Evolutionary conservation across 306 rosid species (phyloP), one percentile per base, ranked within the genome.

Genomic region (Arachis stenosperma): DNA sequence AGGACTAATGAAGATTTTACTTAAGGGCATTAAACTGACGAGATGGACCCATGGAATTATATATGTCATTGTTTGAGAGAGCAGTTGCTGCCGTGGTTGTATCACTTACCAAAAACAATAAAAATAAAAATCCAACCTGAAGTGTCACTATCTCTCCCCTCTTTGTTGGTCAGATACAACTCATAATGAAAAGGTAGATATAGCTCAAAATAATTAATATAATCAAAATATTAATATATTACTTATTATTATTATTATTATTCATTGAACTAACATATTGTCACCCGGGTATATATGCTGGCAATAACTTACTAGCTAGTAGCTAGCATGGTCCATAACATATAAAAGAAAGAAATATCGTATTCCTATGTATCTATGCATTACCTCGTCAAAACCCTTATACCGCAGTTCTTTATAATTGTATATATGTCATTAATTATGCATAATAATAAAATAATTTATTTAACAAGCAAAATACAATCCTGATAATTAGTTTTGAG

Each of bases 241-340:
- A 22, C 27, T 22, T 22, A 22, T 50, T 69, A 61, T 33, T 33
- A 33, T 2, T 2, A 33, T 33, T 33, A 46, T 14, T 44, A 65
- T 70, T 64, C 73, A 64, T 42, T n/a, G 58, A 76, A 67, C 27
- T 61, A 13, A 61, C 9, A 40, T 40, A 42, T 33, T 33, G 64
- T 53, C 70, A 41, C 77, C 30, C 14, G 30, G 46, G 48, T 36
- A 30, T 57, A 67, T 67, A 37, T 33, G 71, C 61, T 64, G 74
- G 71, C 70, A 61, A 61, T 22, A 51, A 6, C 61, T 61, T 50
- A 42, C 41, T 46, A 30, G 12, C 33, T 67, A 62, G 2, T 3
- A 44, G 8, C 48, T 6, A 8, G 73, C 47, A 56, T 55, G 82
- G 78, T 78, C 77, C 71, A 62, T 65, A n/a, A 14, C 72, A 11